Percentiles rank a stretch among this genome's conserved stretches.
phyloP scores from a whole-genome alignment of 2,329 filamentous ascomycete species.

The Huntiella abstrusa region DNA sequence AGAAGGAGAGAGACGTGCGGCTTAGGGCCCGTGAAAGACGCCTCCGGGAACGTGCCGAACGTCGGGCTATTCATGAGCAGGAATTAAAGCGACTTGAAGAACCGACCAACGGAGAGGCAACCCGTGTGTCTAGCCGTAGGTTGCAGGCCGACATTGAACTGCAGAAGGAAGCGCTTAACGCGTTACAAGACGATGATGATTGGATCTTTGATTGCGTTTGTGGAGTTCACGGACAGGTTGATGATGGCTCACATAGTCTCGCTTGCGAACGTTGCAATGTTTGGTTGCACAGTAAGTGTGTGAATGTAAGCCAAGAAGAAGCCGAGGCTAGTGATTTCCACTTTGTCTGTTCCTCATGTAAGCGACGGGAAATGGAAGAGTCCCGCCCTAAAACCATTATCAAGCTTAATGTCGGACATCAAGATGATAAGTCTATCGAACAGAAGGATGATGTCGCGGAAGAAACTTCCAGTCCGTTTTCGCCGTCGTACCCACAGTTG shows the following conservation, averaged over 20 bases:
- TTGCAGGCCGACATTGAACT: constrained; percentile 58
- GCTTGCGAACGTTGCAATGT: constrained; percentile 86
- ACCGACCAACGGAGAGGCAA: not conserved
- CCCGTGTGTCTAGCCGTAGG: constrained; percentile 23
- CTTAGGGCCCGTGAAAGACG: constrained; percentile 73
- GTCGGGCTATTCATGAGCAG: constrained; percentile 67
- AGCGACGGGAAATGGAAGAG: constrained; percentile 43
- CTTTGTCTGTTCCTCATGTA: constrained; percentile 67
- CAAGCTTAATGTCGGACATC: constrained; percentile 29
- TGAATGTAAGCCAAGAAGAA: constrained; percentile 58
- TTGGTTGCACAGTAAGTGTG: constrained; percentile 92
- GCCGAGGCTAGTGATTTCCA: constrained; percentile 75
- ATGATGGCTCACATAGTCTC: constrained; percentile 85
- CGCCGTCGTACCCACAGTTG: no score
- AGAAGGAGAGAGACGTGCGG: constrained; percentile 59
- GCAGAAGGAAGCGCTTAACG: constrained; percentile 52
- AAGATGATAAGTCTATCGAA: constrained; percentile 14
- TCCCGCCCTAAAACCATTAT: constrained; percentile 28
- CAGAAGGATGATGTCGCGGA: no score
- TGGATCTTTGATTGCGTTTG: constrained; percentile 96
- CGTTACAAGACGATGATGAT: constrained; percentile 61
- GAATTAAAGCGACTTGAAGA: constrained; percentile 56
- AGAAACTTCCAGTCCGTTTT: no score
- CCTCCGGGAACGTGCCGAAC: constrained; percentile 66
- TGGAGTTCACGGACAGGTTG: constrained; percentile 76